A percentile compares a stretch with the other conserved stretches of the same genome.
These are phyloP conservation scores for Linum tenue DNA, from an alignment of 345 rosid genomes.

Conservation along the genomic window DNA sequence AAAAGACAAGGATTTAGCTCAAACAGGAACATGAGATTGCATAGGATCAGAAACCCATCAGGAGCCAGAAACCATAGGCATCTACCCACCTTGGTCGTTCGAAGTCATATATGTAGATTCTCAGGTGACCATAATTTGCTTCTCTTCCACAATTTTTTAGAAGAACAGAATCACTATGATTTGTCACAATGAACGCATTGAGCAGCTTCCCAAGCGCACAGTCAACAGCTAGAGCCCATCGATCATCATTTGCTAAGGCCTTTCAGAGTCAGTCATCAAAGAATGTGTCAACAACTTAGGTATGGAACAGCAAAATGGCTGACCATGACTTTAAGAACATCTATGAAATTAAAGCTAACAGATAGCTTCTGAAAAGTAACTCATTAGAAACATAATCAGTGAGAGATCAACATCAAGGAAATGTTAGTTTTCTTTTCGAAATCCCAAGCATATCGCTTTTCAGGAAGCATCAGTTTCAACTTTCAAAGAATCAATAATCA, in stretches of 20 bases:
- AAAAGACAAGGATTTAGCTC: constrained; percentile 9
- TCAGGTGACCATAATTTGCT: constrained; percentile 55
- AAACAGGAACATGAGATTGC: constrained; percentile 1
- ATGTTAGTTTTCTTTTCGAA: neutral
- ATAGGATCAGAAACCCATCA: neutral
- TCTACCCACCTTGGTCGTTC: constrained; percentile 61
- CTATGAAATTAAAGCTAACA: neutral
- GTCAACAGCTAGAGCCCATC: constrained; percentile 88
- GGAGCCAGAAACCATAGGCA: constrained; percentile 3
- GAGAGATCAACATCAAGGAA: too few species aligned
- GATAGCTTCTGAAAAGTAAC: neutral
- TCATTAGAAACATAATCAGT: too few species aligned
- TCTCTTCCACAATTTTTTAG: constrained; percentile 67
- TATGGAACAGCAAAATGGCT: neutral
- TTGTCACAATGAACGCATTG: constrained; percentile 88
- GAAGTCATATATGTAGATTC: constrained; percentile 72
- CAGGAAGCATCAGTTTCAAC: neutral
- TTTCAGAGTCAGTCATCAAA: constrained; percentile 23
- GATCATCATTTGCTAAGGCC: constrained; percentile 61
- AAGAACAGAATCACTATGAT: constrained; percentile 58
- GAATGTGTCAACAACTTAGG: neutral
- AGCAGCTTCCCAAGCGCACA: constrained; percentile 74
- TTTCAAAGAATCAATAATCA: neutral
- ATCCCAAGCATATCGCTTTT: neutral
- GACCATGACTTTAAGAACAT: constrained; percentile 3